These are phyloP conservation scores for Talaromyces marneffei DNA, from an alignment of 2,329 filamentous ascomycete species.

Conservation along the genomic window DNA sequence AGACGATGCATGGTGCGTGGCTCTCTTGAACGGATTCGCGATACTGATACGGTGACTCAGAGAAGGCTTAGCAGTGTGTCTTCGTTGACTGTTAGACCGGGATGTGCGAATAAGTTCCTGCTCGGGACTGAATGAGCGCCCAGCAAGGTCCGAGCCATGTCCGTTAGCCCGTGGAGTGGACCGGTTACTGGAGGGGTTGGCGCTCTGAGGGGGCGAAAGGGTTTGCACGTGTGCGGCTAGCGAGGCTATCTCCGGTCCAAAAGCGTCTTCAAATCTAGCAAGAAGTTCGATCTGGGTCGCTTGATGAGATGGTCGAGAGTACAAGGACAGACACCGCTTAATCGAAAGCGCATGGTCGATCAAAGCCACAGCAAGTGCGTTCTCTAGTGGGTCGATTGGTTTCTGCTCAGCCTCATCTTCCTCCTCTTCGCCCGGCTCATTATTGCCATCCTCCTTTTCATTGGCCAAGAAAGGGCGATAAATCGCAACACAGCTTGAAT, in stretches of 20 bases:
- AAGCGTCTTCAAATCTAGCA: slow-evolving; percentile 34
- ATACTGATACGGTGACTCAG: slow-evolving; percentile 38
- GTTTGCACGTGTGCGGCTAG: slow-evolving; percentile 39
- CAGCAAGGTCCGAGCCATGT: slow-evolving; percentile 15
- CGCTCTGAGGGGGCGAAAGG: slow-evolving; percentile 44
- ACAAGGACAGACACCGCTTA: slow-evolving; percentile 69
- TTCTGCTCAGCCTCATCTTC: slow-evolving; percentile 48
- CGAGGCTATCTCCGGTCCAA: slow-evolving; percentile 60
- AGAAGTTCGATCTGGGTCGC: slow-evolving; percentile 36
- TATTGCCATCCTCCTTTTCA: slow-evolving; percentile 38
- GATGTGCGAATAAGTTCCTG: slow-evolving; percentile 31
- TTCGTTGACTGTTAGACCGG: slow-evolving; percentile 26
- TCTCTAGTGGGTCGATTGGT: slow-evolving; percentile 56
- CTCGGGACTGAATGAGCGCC: slow-evolving; percentile 32
- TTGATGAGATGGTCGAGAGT: slow-evolving; percentile 55
- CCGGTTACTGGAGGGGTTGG: slow-evolving; percentile 15
- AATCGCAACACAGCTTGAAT: slow-evolving; percentile 69
- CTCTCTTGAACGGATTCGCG: slow-evolving; percentile 41
- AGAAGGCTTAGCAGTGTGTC: slow-evolving; percentile 30
- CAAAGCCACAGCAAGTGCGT: slow-evolving; percentile 74
- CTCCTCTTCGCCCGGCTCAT: slow-evolving; percentile 39
- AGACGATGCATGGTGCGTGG: slow-evolving; percentile 30
- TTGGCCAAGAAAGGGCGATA: slow-evolving; percentile 70
- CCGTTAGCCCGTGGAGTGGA: slow-evolving; percentile 25
- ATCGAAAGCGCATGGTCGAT: slow-evolving; percentile 85